Evolutionary conservation across 202 grass and related monocot genomes (phyloP), one percentile per base, ranked within the genome.

Genomic region (Schoenoplectus triqueter): DNA sequence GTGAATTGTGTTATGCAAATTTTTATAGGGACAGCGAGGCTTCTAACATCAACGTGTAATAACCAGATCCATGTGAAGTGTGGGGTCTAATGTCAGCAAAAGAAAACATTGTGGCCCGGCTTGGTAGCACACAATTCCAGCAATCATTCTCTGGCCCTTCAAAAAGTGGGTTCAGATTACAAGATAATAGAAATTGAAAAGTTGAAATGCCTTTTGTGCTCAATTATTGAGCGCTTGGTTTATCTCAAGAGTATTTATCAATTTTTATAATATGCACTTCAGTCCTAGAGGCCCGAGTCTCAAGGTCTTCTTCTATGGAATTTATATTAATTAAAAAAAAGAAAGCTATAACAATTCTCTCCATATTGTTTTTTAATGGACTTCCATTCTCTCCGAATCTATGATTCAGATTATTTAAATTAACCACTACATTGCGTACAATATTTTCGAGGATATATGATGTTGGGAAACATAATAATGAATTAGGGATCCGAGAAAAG

Each of bases 161-260:
- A 31, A 47, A 72, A 20, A 17, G 45, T 4, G 15, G n/a, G 14
- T 48, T 3, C 6, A 14, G 10, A 76, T 56, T 20, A 46, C 41
- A 55, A 22, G 49, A 40, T 10, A 69, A 69, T 17, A 76, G 49
- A 76, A 39, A 20, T 76, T 70, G 10, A 48, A 87, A 82, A 87
- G 78, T 50, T 7, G 7, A 44, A 42, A 81, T 63, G n/a, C 78
- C 82, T 82, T 86, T 87, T 40, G 15, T 11, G 64, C 41, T 63
- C 78, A 82, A 87, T 87, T 82, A 87, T 87, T 87, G 50, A 81
- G 78, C 57, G 0, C 66, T 71, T 64, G 44, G 67, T 80, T 41
- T 78, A 15, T 69, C 46, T 63, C 3, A 49, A 46, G 49, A 7
- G 8, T 10, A 20, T 7, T 72, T 62, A 69, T 63, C 63, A 45